Evolutionary conservation across 202 grass and related monocot genomes (phyloP), one percentile per base, ranked within the genome.

Genomic region (Carex arenaria): DNA sequence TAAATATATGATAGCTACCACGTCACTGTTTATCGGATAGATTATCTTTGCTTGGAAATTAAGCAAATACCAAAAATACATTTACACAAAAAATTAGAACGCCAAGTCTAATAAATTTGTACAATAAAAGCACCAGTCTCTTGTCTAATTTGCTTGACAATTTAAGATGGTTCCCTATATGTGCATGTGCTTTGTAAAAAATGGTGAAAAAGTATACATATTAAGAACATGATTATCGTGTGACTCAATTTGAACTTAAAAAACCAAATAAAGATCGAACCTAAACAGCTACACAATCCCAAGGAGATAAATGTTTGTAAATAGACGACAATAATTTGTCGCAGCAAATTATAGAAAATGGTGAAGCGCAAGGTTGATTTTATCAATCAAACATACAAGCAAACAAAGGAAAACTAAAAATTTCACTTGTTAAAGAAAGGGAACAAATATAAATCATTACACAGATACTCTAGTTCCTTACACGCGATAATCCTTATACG

Each of bases 21-120:
- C 38, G 8, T 80, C 20, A 42, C 13, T 80, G 36, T 80, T 80
- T 62, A 17, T 49, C 64, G n/a, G 31, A 42, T 38, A 80, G 26
- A 64, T 80, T 64, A 62, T 62, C 32, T 62, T 80, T 80, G 15
- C 78, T 63, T 63, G 78, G 57, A 63, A 80, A 49, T 64, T 32
- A 64, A 80, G 30, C 61, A 80, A 80, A 60, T 61, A n/a, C 56
- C 52, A 38, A 18, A 61, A 22, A 28, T 47, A 28, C 19, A 28
- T 14, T 74, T 13, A 74, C 22, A 52, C n/a, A 13, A 15, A 23
- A 23, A 74, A 51, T 15, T 45, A 47, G 52, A 18, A 65, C 65
- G 13, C 40, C 52, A 10, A 3, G 0, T 20, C 11, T 10, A 61
- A 79, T 31, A 14, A 30, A 79, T 15, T 80, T 45, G 5, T 34